Base-by-base conservation (phyloP, 2,329 filamentous ascomycete genomes). In the Trichoderma gracile region DNA sequence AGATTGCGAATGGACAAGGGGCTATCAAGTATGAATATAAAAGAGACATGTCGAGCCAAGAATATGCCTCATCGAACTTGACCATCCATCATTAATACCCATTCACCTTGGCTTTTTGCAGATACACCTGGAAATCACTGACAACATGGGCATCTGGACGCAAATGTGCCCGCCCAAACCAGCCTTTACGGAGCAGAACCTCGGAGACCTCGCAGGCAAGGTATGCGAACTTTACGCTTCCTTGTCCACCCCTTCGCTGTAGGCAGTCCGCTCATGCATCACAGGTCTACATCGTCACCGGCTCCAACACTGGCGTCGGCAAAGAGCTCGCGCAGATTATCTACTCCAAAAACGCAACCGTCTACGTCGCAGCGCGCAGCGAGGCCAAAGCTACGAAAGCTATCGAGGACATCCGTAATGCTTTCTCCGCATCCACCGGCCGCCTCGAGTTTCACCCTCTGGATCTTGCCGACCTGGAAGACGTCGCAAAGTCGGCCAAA, bases 301-400 rank as follows among this genome's bases (percentile, higher is more conserved):
- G 75, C 23, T 69, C 73, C 27, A 75, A 74, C 53, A 72, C 70
- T 0, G 75, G 75, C 77, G 75, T 85, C 3, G 84, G 84, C 5
- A 78, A 80, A 55, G 81, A 85, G 64, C 76, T 86, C 8, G 75
- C 75, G 40, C 77, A 78, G 42, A 80, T 86, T 7, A 76, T 88
- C 17, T 87, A 86, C 71, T 69, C 74, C 5, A 78, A 77, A 17
- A 81, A 84, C 53, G 84, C 77, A 27, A 84, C 75, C 3, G 80
- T 87, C 42, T 86, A 86, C 70, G 71, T 86, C 43, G 81, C 82
- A 4, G 79, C 79, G 0, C 81, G 84, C 19, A 79, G 77, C 1
- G 68, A 76, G n/a, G 68, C 73, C 3, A 82, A 82, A 67, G 80
- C 77, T 10, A 69, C 73, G 3, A 63, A 70, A 0, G 81, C 81